Percentiles rank a stretch among this genome's conserved stretches.
Evolutionary conservation across 768 basidiomycete species (phyloP).

Genomic region (Agrocybe praecox): DNA sequence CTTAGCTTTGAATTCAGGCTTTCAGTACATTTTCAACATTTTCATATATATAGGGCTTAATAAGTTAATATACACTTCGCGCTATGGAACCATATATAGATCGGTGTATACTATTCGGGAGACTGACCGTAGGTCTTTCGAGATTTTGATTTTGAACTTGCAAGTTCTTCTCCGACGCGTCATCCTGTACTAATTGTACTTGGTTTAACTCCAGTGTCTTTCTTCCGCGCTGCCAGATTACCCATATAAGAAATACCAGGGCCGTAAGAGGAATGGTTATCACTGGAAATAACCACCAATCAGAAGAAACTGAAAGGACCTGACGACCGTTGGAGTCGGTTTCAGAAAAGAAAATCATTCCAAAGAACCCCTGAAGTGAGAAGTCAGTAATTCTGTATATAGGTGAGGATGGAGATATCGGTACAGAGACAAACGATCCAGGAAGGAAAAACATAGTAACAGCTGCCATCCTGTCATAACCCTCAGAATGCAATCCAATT

Average conservation of each 20-base stretch:
- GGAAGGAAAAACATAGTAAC: constrained; percentile 30
- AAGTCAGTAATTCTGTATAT: not conserved
- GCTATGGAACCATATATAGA: no score
- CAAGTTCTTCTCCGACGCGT: no score
- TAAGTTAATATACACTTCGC: no score
- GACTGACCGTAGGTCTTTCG: no score
- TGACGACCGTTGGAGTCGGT: not conserved
- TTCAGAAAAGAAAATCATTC: constrained; percentile 26
- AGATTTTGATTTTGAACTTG: no score
- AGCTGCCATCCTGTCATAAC: constrained; percentile 21
- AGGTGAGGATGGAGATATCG: not conserved
- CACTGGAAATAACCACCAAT: not conserved
- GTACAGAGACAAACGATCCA: constrained; percentile 25
- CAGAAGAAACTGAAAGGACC: not conserved
- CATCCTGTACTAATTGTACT: not conserved
- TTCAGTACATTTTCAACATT: no score
- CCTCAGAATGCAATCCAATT: not conserved
- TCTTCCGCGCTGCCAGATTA: not conserved
- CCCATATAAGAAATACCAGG: not conserved
- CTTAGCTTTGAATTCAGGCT: no score
- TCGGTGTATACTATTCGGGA: no score
- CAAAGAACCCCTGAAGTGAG: constrained; percentile 21
- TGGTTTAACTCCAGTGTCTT: not conserved
- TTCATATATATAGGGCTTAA: no score
- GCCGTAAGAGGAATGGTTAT: not conserved